Conservation (phyloP, 306 rosid species). For the Corylus americana region DNA sequence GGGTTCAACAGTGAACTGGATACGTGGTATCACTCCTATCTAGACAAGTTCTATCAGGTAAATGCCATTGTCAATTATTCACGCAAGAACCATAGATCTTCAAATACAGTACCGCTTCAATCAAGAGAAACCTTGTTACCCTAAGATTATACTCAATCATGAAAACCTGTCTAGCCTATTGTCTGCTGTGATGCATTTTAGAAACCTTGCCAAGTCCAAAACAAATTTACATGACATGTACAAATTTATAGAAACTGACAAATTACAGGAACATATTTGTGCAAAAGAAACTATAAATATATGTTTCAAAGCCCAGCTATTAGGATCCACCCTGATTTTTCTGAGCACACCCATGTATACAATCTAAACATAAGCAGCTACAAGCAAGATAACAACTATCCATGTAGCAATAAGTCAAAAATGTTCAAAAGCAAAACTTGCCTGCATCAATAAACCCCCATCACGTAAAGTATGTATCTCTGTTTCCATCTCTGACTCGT, state of each 20-base stretch:
- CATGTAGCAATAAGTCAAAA: neutral
- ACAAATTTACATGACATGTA: neutral
- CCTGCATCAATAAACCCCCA: slow-evolving; percentile 99
- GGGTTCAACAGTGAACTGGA: too few species aligned
- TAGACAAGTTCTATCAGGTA: too few species aligned
- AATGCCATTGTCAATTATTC: too few species aligned
- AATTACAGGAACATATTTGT: neutral
- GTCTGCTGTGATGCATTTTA: neutral
- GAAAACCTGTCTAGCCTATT: neutral
- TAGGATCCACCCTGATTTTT: neutral
- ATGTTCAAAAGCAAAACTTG: slow-evolving; percentile 47
- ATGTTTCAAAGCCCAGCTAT: neutral
- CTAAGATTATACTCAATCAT: neutral
- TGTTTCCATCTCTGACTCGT: slow-evolving; percentile 82
- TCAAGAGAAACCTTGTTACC: too few species aligned
- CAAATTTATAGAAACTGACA: neutral
- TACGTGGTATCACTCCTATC: too few species aligned
- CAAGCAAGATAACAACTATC: slow-evolving; percentile 9
- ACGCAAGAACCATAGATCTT: too few species aligned
- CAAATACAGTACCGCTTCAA: too few species aligned
- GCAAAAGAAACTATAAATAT: neutral
- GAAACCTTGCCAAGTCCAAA: neutral
- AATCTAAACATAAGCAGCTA: neutral
- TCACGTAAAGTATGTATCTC: slow-evolving; percentile 97
- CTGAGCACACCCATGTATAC: neutral